These are phyloP conservation scores for Monosporascus sp. DNA, from an alignment of 2,329 filamentous ascomycete genomes.

Conservation along the genomic window DNA sequence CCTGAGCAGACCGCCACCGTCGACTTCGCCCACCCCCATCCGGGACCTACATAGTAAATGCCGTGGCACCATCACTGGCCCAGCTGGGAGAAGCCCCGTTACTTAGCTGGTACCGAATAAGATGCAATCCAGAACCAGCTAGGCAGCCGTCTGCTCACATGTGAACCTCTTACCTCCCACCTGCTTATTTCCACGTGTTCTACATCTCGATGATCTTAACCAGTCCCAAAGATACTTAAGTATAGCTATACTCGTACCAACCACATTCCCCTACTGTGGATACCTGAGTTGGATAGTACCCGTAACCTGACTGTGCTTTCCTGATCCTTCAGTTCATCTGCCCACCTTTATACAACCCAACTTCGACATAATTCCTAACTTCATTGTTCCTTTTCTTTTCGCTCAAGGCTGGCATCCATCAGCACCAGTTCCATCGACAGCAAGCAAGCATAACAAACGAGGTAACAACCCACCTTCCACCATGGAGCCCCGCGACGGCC, in stretches of 20 bases:
- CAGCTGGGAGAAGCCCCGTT: neutral
- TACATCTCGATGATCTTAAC: no score
- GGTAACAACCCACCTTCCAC: neutral
- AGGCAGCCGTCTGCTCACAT: neutral
- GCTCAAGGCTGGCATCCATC: neutral
- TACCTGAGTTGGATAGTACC: no score
- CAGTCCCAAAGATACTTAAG: neutral
- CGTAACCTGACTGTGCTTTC: no score
- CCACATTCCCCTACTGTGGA: neutral
- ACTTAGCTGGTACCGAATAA: neutral
- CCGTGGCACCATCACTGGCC: neutral
- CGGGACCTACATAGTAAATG: neutral
- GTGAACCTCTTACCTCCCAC: no score
- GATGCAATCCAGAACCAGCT: neutral
- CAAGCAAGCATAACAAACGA: conserved; percentile 1
- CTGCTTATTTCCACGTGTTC: no score
- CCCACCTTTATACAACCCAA: no score
- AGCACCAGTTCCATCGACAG: neutral
- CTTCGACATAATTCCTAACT: no score
- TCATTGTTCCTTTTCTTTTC: no score
- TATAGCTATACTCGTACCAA: neutral
- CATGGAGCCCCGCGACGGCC: conserved; percentile 30
- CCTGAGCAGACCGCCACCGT: neutral
- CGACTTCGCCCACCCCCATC: neutral
- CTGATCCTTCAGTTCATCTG: no score